A percentile compares a stretch with the other conserved stretches of the same genome.
These are phyloP conservation scores for Petasospora rhodanensis DNA, from an alignment of 1,139 yeast species.

Conservation along the genomic window DNA sequence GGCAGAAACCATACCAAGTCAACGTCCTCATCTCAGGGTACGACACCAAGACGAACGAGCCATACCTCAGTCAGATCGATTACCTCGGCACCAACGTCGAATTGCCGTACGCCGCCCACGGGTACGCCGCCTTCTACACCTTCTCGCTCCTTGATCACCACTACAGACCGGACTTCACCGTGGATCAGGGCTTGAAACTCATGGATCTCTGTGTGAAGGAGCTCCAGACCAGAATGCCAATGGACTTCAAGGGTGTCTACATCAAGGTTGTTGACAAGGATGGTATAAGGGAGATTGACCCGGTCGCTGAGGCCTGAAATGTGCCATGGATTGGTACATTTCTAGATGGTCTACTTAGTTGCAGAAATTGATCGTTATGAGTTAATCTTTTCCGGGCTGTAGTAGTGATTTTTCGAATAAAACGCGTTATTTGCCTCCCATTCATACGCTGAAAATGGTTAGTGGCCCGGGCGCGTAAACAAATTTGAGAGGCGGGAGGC, in stretches of 20 bases:
- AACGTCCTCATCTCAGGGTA: constrained; percentile 85
- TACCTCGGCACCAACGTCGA: constrained; percentile 89
- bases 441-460: too few species aligned
- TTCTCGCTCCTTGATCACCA: constrained; percentile 88
- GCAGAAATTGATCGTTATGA: too few species aligned
- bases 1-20: constrained; percentile 87
- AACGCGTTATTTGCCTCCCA: too few species aligned
- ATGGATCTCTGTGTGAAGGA: constrained; percentile 73
- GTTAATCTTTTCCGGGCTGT: too few species aligned
- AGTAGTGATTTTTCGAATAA: too few species aligned
- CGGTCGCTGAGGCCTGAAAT: too few species aligned
- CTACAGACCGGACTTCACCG: constrained; percentile 70
- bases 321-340: too few species aligned
- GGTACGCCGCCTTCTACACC: constrained; percentile 93
- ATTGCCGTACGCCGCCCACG: constrained; percentile 94
- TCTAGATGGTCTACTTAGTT: too few species aligned
- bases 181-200: constrained; percentile 76
- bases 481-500: too few species aligned
- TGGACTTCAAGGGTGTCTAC: constrained; percentile 88
- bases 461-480: too few species aligned
- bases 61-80: constrained; percentile 86
- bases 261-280: constrained; percentile 74
- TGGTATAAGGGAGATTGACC: constrained; percentile 57
- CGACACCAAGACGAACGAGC: constrained; percentile 56
- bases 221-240: constrained; percentile 83